Base-by-base conservation (phyloP, 2,329 filamentous ascomycete genomes). In the Eurotiales sp. region DNA sequence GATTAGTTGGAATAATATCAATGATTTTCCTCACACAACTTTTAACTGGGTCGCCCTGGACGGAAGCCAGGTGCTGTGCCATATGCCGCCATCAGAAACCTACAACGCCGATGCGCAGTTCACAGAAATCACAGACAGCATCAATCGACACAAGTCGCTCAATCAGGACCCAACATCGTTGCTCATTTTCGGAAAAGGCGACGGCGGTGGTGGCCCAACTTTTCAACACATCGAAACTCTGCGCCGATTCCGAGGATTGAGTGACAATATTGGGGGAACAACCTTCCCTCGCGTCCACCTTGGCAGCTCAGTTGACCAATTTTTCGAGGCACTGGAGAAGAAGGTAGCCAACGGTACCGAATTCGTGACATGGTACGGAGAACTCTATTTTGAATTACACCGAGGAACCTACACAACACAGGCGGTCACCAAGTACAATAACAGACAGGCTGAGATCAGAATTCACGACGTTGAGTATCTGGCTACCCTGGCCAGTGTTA, bases 1-100 rank as follows among this genome's bases (percentile, higher is more conserved):
- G 75, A 78, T 99, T 55, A 96, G 92, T 76, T 97, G 93, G 93
- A 97, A 97, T 76, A 97, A 97, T 68, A 97, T 97, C 79, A 97
- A 97, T 74, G 95, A 88, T 65, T 99, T 97, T 73, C 93, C 93
- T 0, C 93, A 97, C 66, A 97, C 92, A 5, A 97, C 93, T 0
- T 99, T 99, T 78, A 96, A 95, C 71, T 99, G 93, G 93, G 91
- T 99, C 25, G 84, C 90, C 10, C 82, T 96, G 11, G 93, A 99
- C 68, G 92, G 92, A 53, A 95, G 88, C 64, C 93, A 97, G 65
- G 93, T 99, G 58, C 83, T 99, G 56, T 97, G 92, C 69, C 93
- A 99, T 65, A 99, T 97, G 93, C 84, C 91, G 2, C 92, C 93
- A 2, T 82, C 88, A 2, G 90, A 97, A 72, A 97, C 93, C 0